A percentile compares a stretch with the other conserved stretches of the same genome.
These are phyloP conservation scores for Aspergillus fumigatiaffinis DNA, from an alignment of 2,329 filamentous ascomycete species.

Conservation along the genomic window DNA sequence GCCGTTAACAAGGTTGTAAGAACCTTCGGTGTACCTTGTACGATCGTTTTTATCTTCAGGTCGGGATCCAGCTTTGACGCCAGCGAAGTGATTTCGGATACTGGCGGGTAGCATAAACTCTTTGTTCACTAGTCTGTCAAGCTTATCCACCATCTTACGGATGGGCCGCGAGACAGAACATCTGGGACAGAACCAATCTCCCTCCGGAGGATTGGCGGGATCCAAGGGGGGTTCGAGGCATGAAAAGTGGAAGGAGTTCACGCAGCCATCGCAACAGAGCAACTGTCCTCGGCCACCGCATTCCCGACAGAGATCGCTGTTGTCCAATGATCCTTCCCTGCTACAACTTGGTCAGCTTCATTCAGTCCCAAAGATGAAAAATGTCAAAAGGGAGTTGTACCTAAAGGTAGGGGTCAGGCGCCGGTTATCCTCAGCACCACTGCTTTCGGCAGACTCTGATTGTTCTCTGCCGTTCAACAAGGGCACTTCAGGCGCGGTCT, in stretches of 20 bases:
- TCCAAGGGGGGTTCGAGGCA: slow-evolving; percentile 80
- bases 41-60: slow-evolving; percentile 65
- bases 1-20: slow-evolving; percentile 14
- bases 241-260: slow-evolving; percentile 81
- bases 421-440: slow-evolving; percentile 22
- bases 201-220: slow-evolving; percentile 60
- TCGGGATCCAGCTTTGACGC: slow-evolving; percentile 66
- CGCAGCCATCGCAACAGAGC: slow-evolving; percentile 90
- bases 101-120: slow-evolving; percentile 68
- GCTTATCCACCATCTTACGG: slow-evolving; percentile 59
- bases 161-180: slow-evolving; percentile 53
- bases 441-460: slow-evolving; percentile 18
- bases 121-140: slow-evolving; percentile 66
- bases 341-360: slow-evolving; percentile 12
- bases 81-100: slow-evolving; percentile 73
- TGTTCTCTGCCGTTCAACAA: slow-evolving; percentile 5
- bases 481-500: neutral
- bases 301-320: slow-evolving; percentile 84
- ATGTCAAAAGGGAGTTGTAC: neutral
- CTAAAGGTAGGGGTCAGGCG: slow-evolving; percentile 16
- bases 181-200: slow-evolving; percentile 78
- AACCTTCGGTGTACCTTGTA: neutral
- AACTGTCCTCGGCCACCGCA: slow-evolving; percentile 81
- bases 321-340: slow-evolving; percentile 50
- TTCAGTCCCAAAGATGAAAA: neutral